phyloP scores from a whole-genome alignment of 768 basidiomycete species.

The Agaricus subrufescens region DNA sequence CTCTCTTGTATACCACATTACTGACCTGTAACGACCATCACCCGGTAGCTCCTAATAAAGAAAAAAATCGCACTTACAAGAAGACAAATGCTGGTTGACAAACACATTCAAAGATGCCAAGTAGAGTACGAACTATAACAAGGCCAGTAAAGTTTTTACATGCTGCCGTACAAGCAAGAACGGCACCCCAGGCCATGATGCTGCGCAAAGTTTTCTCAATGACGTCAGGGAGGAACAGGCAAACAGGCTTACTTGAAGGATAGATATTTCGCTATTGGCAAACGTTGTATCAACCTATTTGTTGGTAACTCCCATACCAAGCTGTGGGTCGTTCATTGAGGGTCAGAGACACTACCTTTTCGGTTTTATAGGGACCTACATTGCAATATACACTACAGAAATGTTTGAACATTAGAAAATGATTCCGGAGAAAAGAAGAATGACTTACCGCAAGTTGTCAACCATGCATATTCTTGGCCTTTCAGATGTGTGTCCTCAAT shows the following conservation, averaged over 20 bases:
- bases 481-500: constrained; percentile 36
- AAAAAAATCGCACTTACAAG: constrained; percentile 21
- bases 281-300: constrained; percentile 41
- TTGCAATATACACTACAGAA: constrained; percentile 33
- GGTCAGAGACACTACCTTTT: neutral
- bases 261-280: constrained; percentile 48
- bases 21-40: constrained; percentile 24
- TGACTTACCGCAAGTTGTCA: constrained; percentile 39
- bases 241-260: constrained; percentile 31
- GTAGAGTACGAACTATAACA: constrained; percentile 41
- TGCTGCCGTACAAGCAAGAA: constrained; percentile 44
- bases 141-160: constrained; percentile 40
- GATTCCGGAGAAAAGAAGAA: neutral
- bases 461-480: constrained; percentile 47
- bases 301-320: constrained; percentile 43
- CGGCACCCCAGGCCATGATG: constrained; percentile 38
- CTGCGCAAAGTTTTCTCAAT: constrained; percentile 13
- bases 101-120: constrained; percentile 43
- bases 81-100: constrained; percentile 46
- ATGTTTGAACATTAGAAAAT: neutral
- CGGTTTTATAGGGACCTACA: constrained; percentile 18
- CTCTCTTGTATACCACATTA: constrained; percentile 49
- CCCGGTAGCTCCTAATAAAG: neutral
- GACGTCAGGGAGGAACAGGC: neutral
- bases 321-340: constrained; percentile 13